Base-by-base conservation (phyloP, 2,329 filamentous ascomycete species). In the Ceratocystis cubensis region DNA sequence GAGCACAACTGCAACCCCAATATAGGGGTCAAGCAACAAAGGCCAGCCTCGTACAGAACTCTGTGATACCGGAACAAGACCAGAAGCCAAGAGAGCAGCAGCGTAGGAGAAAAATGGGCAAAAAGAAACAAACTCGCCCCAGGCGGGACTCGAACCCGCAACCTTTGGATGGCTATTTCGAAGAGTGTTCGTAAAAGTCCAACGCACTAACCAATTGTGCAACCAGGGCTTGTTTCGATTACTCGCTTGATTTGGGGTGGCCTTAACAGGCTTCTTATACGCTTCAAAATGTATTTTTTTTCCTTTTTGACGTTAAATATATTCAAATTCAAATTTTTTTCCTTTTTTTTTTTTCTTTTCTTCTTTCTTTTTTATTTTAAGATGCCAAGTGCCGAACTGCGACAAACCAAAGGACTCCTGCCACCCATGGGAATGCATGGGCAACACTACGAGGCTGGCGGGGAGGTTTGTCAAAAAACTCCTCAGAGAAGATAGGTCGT, bases 181-280 rank as follows among this genome's bases (percentile, higher is more conserved):
- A 59, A 45, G 56, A 15, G 37, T 33, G 41, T 59, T 62, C 62
- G 41, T 69, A 69, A 69, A 69, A 69, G 68, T 69, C 68, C 68
- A 69, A 69, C 68, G 68, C 68, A 69, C 68, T 69, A 69, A 69
- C 68, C 68, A 69, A 69, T 69, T 69, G 68, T 69, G 68, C 68
- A 68, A 69, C 68, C 68, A 66, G 68, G 67, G 68, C 68, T 53
- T 17, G 28, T 20, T 33, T 25, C 7, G 15, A 20, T 59, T 59
- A 30, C 28, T 59, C 17, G 15, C 25, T 59, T 59, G 53, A 1
- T 17, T 17, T 37, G 33, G 5, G 3, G 1, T 22, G 15, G 3
- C 2, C 4, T 59, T 59, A 59, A 33, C 15, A 59, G 25, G 28
- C 28, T 30, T 59, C 13, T 59, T 59, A 59, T 59, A 37, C 25